A percentile compares a stretch with the other conserved stretches of the same genome.
phyloP scores from a whole-genome alignment of 805 yeast species.

The Dipodascus geniculatus region DNA sequence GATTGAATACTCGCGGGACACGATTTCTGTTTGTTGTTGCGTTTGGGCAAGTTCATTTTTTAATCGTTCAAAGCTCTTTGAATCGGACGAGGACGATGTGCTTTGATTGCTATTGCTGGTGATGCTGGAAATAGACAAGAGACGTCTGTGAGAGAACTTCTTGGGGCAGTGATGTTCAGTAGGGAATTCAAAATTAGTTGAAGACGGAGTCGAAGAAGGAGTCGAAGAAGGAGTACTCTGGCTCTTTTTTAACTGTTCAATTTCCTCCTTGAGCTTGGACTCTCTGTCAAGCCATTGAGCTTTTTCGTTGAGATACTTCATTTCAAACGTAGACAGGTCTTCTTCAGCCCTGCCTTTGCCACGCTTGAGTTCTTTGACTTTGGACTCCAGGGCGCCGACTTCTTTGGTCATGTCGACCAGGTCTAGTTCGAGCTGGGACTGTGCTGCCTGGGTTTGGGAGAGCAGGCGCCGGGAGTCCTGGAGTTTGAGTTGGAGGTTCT shows the following conservation, averaged over 20 bases:
- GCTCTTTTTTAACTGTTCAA: background rate
- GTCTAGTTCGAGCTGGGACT: conserved; percentile 20
- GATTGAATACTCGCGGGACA: conserved; percentile 20
- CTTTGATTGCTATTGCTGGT: background rate
- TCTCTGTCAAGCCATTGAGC: conserved; percentile 19
- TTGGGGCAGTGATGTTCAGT: background rate
- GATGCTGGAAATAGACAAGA: background rate
- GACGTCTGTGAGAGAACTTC: background rate
- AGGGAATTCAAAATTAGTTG: background rate
- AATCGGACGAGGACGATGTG: conserved; percentile 1
- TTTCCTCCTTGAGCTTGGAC: conserved; percentile 7
- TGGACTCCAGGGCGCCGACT: conserved; percentile 12
- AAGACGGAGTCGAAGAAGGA: background rate
- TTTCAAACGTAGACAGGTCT: conserved; percentile 19
- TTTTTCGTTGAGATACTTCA: conserved; percentile 19
- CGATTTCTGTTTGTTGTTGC: conserved; percentile 20
- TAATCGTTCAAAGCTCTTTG: conserved; percentile 9
- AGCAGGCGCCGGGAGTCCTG: conserved; percentile 6
- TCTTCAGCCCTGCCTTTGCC: conserved; percentile 17
- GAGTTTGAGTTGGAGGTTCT: background rate
- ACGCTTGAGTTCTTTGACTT: conserved; percentile 13
- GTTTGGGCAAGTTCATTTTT: conserved; percentile 16
- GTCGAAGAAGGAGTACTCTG: too few relatives aligned
- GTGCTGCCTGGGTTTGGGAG: conserved; percentile 8
- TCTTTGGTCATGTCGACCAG: conserved; percentile 14